phyloP scores from a whole-genome alignment of 441 rosid species.

The Gossypium gossypioides region DNA sequence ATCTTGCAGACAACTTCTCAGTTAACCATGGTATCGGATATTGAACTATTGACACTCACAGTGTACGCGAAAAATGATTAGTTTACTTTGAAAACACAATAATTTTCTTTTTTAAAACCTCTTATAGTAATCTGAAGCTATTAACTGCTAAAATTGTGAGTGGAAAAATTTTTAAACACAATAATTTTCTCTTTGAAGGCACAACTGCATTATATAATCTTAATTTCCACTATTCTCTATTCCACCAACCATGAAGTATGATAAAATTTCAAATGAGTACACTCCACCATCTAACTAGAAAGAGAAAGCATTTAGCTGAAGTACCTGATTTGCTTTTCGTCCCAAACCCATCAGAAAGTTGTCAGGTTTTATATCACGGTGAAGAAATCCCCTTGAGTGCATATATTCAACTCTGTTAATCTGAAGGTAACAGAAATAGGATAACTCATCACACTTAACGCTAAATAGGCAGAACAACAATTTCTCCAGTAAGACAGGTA shows the following conservation, averaged over 20 bases:
- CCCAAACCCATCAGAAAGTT: constrained; percentile 91
- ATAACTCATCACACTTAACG: not conserved
- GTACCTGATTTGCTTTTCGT: constrained; percentile 88
- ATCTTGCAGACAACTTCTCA: not conserved
- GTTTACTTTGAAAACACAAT: not conserved
- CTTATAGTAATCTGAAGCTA: not conserved
- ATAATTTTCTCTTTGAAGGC: no score
- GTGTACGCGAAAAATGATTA: not conserved
- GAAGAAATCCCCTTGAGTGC: constrained; percentile 81
- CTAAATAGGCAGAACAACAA: not conserved
- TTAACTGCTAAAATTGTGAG: not conserved
- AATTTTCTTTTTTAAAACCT: not conserved
- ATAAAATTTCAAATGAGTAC: not conserved
- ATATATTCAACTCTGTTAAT: constrained; percentile 74
- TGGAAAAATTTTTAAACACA: not conserved
- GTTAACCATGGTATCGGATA: not conserved
- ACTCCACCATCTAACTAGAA: not conserved
- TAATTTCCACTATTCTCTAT: not conserved
- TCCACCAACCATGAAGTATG: not conserved
- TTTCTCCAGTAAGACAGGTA: not conserved
- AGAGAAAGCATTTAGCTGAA: not conserved
- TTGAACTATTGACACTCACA: not conserved
- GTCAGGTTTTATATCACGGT: constrained; percentile 90
- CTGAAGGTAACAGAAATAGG: constrained; percentile 22
- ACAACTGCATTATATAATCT: no score